Evolutionary conservation across 2,329 filamentous ascomycete genomes (phyloP), one percentile per base, ranked within the genome.

Genomic region (Pseudopyricularia cyperi): DNA sequence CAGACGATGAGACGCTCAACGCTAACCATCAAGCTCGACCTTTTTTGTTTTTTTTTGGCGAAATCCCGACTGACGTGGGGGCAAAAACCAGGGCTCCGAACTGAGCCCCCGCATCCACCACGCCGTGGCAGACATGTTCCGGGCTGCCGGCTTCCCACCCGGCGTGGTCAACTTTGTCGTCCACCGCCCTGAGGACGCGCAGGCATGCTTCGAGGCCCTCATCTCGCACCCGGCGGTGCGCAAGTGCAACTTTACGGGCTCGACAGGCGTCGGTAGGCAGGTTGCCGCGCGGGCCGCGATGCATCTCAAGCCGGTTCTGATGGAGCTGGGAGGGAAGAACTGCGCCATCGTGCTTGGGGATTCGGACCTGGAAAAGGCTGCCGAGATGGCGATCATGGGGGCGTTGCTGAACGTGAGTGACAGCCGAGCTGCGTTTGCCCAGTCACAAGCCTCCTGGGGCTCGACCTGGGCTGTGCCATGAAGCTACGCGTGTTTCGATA

Each of bases 241-340:
- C 12, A 73, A 72, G 53, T 59, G 69, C 53, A 69, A 69, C 52
- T 74, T 74, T 54, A 75, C 68, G 0, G 71, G 71, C 19, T 67
- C 63, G n/a, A 65, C 68, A 2, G 53, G 56, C 2, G 68, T 74
- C 1, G 72, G 72, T 1, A 57, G 64, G n/a, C 65, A 66, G 8
- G 66, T 75, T 37, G 67, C 65, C 2, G 56, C 57, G 1, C 57
- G 60, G 11, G 66, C 68, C 1, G 68, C 65, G 2, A 62, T 61
- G 47, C 55, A 66, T 46, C 59, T 75, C n/a, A 75, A 73, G 59
- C 71, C 71, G 1, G 60, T 68, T 2, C 60, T 73, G 8, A 60
- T 76, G 48, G 73, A 76, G 57, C 65, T 75, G 3, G 73, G 73
- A 8, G 73, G 73, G 28, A 75, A 75, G 56, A 66, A 64, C 2